Evolutionary conservation across 768 basidiomycete genomes (phyloP).

Genomic region (Lentinula detonsa): DNA sequence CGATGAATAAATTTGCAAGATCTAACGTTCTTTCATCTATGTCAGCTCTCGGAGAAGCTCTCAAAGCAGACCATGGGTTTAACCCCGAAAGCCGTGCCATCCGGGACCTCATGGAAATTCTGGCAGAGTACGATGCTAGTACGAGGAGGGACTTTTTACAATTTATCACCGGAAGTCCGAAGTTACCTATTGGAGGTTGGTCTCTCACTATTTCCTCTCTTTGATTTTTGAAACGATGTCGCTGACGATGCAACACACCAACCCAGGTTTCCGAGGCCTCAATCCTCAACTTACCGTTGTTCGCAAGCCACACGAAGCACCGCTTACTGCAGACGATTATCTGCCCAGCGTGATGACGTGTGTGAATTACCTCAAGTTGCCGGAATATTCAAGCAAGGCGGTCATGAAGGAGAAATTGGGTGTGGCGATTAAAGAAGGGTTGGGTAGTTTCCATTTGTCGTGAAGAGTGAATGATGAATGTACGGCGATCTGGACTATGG

Average conservation of each 20-base stretch:
- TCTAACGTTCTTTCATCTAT: neutral
- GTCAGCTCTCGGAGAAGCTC: conserved; percentile 76
- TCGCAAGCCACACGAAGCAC: conserved; percentile 91
- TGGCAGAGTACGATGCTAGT: conserved; percentile 70
- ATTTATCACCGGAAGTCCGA: conserved; percentile 97
- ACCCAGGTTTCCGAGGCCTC: conserved; percentile 84
- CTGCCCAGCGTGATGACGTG: conserved; percentile 99
- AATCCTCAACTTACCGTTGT: conserved; percentile 95
- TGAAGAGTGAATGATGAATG: neutral
- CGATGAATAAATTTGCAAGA: neutral
- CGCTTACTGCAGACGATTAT: conserved; percentile 88
- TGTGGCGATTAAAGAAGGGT: conserved; percentile 87
- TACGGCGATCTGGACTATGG: neutral
- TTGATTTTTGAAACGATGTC: neutral
- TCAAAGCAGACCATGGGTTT: conserved; percentile 99
- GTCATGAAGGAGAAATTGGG: conserved; percentile 81
- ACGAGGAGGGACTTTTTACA: conserved; percentile 86
- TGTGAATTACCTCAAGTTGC: conserved; percentile 93
- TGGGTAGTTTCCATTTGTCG: conserved; percentile 96
- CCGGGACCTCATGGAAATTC: conserved; percentile 78
- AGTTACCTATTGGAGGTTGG: conserved; percentile 91
- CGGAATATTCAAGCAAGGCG: conserved; percentile 86
- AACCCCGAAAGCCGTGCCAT: conserved; percentile 92
- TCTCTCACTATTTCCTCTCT: conserved; percentile 7
- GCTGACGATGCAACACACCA: neutral